Evolutionary conservation across 371 early-diverging fungal genomes (phyloP), one percentile per base, ranked within the genome.

Genomic region (Apophysomyces elegans): DNA sequence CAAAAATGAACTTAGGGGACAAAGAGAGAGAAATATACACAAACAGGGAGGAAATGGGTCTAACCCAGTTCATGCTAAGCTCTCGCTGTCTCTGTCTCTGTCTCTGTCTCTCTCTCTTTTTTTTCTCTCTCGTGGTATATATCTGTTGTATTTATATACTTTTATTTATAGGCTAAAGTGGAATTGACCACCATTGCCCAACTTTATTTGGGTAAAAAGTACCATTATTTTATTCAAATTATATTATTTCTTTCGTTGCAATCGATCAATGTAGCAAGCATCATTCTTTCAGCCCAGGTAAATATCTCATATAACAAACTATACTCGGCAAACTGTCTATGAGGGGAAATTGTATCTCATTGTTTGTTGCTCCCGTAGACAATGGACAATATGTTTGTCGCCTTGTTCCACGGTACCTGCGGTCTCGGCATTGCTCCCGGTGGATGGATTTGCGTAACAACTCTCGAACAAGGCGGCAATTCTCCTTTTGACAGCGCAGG

Each of bases 231-330:
- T 18, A 78, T 85, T 36, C 89, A 88, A 59, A 13, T 85, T 12
- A 64, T 83, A 43, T 71, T 88, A 11, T 88, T 77, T 56, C 66
- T 87, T 35, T 75, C 89, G 13, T 72, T 88, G 61, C 87, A 88
- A 68, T 80, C 88, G 1, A 80, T 85, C 62, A 86, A 84, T 58
- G 72, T 88, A 8, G 80, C 88, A 0, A 86, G 86, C 37, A 88
- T 88, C 46, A 82, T 88, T n/a, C 62, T 86, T 35, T 84, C 87
- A 37, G 73, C 85, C 3, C 89, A 88, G 73, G 81, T 86, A 64
- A 58, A 16, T 26, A 26, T 2, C 32, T 26, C 11, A 16, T 16
- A 5, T 13, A 38, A 7, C 12, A 21, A 39, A 26, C 32, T 2
- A 26, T 2, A 26, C 32, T 26, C 32, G 32, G 32, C 32, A 26